These are phyloP conservation scores for Paraurostyla sp. DNA, from an alignment of 73 alveolate species.

Conservation along the genomic window DNA sequence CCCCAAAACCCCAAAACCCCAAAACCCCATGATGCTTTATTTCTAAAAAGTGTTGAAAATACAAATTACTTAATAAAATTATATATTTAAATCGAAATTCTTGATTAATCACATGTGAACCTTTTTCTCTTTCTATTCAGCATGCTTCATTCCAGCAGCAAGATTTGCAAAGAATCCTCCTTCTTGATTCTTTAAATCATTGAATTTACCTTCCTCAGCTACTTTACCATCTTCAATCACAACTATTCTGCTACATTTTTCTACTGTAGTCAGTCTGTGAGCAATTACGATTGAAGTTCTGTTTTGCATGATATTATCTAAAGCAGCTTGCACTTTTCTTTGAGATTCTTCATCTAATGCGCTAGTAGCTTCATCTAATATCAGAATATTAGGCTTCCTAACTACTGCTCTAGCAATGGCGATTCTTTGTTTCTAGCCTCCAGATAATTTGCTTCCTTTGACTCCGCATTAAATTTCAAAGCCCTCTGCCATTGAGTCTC, in stretches of 20 bases:
- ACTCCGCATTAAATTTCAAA: conserved; percentile 55
- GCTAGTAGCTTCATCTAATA: conserved; percentile 94
- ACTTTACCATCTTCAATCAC: conserved; percentile 81
- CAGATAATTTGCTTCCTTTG: conserved; percentile 83
- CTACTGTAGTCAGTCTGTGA: conserved; percentile 85
- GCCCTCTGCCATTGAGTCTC: too few species aligned
- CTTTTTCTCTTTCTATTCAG: not conserved
- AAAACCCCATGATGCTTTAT: too few species aligned
- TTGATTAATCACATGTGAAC: not conserved
- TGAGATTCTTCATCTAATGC: conserved; percentile 92
- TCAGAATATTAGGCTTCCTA: conserved; percentile 81
- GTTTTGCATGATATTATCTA: conserved; percentile 81
- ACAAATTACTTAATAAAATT: not conserved
- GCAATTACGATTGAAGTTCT: conserved; percentile 89
- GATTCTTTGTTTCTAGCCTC: conserved; percentile 94
- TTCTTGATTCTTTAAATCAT: conserved; percentile 75
- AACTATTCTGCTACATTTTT: conserved; percentile 78
- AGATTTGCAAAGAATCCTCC: conserved; percentile 71
- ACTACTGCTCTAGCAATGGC: conserved; percentile 92
- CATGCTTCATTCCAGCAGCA: conserved; percentile 40
- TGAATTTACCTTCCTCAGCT: conserved; percentile 84
- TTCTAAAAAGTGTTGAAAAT: too few species aligned
- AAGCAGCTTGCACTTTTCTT: conserved; percentile 82
- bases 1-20: too few species aligned
- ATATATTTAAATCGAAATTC: too few species aligned